These are phyloP conservation scores for Dactylellina haptotyla DNA, from an alignment of 2,329 filamentous ascomycete species.

Conservation along the genomic window DNA sequence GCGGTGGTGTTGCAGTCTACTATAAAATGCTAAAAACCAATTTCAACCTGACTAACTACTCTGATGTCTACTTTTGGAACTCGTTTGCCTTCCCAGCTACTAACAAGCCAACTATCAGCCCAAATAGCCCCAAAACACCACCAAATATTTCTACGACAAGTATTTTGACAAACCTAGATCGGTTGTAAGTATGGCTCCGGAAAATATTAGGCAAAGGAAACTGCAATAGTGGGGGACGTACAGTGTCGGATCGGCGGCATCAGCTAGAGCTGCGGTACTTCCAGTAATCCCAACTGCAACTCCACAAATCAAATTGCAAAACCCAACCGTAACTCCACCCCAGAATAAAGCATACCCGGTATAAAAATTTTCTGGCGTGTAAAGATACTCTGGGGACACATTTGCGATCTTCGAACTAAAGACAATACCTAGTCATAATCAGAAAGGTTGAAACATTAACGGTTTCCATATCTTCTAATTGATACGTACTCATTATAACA, in stretches of 20 bases:
- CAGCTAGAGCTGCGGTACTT: conserved; percentile 92
- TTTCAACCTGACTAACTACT: background rate
- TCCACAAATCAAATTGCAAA: conserved; percentile 96
- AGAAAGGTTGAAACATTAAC: background rate
- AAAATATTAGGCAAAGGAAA: background rate
- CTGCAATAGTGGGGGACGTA: conserved; percentile 65
- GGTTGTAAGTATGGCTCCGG: conserved; percentile 51
- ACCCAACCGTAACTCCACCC: conserved; percentile 90
- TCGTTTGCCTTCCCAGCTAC: conserved; percentile 84
- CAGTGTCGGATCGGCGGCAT: conserved; percentile 91
- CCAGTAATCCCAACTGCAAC: conserved; percentile 98
- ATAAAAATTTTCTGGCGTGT: conserved; percentile 84
- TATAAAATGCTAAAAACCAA: background rate
- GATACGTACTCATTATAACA: conserved; percentile 83
- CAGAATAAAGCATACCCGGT: conserved; percentile 96
- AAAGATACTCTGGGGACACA: conserved; percentile 73
- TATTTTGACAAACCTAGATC: conserved; percentile 96
- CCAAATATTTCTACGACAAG: conserved; percentile 99
- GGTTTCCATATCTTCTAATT: background rate
- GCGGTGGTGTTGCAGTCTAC: too few species aligned
- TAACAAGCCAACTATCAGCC: conserved; percentile 91
- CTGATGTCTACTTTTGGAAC: conserved; percentile 64
- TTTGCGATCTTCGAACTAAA: conserved; percentile 85
- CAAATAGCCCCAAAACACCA: conserved; percentile 94
- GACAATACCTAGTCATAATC: conserved; percentile 73